phyloP scores from a whole-genome alignment of 768 basidiomycete genomes.

The Pleurotus cornucopiae region DNA sequence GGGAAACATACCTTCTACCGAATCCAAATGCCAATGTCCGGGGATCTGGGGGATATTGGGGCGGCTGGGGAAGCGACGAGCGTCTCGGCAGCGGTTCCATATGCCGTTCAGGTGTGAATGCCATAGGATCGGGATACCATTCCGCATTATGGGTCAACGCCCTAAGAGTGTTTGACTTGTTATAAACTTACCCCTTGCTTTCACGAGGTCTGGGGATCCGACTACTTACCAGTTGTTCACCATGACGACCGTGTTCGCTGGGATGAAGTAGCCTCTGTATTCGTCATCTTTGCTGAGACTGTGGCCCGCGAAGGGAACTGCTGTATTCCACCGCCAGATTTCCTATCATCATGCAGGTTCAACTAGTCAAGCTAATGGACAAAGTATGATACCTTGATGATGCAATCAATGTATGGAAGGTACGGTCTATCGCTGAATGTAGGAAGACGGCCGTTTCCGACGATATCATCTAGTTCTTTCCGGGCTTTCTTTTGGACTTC shows the following conservation, averaged over 20 bases:
- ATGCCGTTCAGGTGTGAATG: constrained; percentile 14
- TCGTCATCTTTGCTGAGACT: not conserved
- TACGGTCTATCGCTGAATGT: constrained; percentile 12
- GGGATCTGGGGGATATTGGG: not conserved
- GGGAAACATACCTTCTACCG: not conserved
- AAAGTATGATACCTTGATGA: constrained; percentile 8
- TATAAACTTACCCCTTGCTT: not conserved
- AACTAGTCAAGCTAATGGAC: too few species aligned
- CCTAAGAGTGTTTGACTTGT: not conserved
- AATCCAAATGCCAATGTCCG: not conserved
- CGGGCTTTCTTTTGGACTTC: constrained; percentile 17
- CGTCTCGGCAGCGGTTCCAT: not conserved
- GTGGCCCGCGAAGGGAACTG: not conserved
- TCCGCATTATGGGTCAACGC: constrained; percentile 13
- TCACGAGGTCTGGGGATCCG: not conserved
- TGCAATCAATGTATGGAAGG: constrained; percentile 17
- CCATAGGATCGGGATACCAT: constrained; percentile 12
- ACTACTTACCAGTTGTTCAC: not conserved
- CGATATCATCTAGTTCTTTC: constrained; percentile 16
- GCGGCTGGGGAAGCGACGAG: not conserved
- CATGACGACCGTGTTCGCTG: not conserved
- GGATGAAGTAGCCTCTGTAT: not conserved
- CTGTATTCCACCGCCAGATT: not conserved
- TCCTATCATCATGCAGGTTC: not conserved
- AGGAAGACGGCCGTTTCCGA: constrained; percentile 16